Evolutionary conservation across 176 grass and related monocot species (phyloP).

Genomic region (Bonia amplexicaulis): DNA sequence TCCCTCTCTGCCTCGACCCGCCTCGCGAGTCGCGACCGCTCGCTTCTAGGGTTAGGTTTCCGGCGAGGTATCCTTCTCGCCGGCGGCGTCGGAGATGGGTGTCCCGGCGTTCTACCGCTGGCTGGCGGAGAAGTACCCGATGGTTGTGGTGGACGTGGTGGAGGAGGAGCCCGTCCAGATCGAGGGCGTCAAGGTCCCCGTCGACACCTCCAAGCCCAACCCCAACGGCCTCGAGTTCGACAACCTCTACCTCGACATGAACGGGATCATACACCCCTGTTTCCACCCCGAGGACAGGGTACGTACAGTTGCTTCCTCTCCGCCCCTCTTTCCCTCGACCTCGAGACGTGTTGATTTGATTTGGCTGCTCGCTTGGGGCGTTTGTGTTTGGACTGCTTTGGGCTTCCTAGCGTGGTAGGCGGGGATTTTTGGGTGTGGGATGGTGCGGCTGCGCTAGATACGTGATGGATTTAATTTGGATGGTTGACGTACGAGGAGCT

Average conservation of each 20-base stretch:
- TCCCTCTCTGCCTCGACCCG: background rate
- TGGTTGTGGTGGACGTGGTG: constrained; percentile 94
- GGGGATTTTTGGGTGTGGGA: background rate
- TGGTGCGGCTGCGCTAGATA: background rate
- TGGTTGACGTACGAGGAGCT: background rate
- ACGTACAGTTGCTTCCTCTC: background rate
- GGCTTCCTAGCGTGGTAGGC: background rate
- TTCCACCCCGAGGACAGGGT: constrained; percentile 63
- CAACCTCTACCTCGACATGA: constrained; percentile 64
- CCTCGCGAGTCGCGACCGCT: background rate
- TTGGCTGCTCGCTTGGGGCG: background rate
- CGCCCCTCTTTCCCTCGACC: background rate
- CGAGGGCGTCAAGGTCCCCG: constrained; percentile 70
- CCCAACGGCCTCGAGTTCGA: constrained; percentile 67
- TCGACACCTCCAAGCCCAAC: constrained; percentile 87
- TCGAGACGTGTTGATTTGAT: background rate
- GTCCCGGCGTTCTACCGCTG: constrained; percentile 95
- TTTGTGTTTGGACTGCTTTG: background rate
- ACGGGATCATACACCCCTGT: constrained; percentile 52
- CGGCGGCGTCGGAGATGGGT: constrained; percentile 49
- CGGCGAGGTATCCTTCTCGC: background rate
- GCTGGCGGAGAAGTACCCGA: constrained; percentile 98
- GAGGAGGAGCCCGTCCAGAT: constrained; percentile 93
- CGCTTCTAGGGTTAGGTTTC: constrained; percentile 43
- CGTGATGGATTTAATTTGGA: background rate